Evolutionary conservation across 2,329 filamentous ascomycete species (phyloP), one percentile per base, ranked within the genome.

Genomic region (Cladophialophora psammophila): DNA sequence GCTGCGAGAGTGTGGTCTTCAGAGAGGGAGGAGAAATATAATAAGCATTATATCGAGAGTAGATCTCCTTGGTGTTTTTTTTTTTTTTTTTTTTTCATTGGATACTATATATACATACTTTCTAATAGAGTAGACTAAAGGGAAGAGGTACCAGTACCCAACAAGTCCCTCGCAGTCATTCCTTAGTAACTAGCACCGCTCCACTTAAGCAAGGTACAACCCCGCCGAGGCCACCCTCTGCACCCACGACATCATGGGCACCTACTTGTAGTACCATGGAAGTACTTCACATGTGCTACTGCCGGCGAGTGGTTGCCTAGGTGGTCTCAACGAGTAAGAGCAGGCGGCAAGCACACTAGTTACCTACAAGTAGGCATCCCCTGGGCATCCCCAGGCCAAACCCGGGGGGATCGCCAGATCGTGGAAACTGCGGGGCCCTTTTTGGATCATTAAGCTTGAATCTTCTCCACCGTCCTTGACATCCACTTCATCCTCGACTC

Each of bases 151-250:
- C n/a, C n/a, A 13, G 10, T 15, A 40, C 38, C 38, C 10, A 15
- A 7, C 36, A 40, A n/a, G 26, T 26, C 26, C 26, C 26, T 26
- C 3, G 38, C 13, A 15, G 38, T 40, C 38, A 40, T 40, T 15
- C 9, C 13, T 40, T 40, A 48, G 42, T 18, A 48, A 20, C 26
- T 18, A 48, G n/a, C 42, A 48, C 42, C 6, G 6, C 5, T 20
- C 42, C 42, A 15, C n/a, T 48, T 48, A 48, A 48, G 42, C 42
- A 18, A 48, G 42, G 42, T 10, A 48, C 42, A 20, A 48, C 42
- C 10, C 42, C 42, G n/a, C 42, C n/a, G n/a, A 48, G 42, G 42
- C 42, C 15, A 20, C 42, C 42, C 15, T 9, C 7, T 20, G 26
- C 42, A 48, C 42, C 42, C 42, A 48, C 42, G 2, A 3, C 26